phyloP scores from a whole-genome alignment of 2,329 filamentous ascomycete genomes.

The Akanthomyces muscarius region DNA sequence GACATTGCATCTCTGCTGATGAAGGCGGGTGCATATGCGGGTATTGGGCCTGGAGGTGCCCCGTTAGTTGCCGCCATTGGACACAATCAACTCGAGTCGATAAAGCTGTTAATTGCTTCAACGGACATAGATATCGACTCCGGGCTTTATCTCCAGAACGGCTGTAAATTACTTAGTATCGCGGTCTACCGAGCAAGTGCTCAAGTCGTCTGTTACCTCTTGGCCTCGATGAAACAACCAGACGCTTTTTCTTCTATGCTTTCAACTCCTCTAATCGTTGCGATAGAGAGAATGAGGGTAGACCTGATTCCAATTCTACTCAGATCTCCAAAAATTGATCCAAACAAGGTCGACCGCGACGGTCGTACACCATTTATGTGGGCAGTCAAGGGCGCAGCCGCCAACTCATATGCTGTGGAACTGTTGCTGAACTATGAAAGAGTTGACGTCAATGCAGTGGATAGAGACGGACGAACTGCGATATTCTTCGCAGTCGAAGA shows the following conservation, averaged over 20 bases:
- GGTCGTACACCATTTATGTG: background rate
- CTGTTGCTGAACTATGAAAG: background rate
- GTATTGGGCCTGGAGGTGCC: background rate
- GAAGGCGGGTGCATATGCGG: background rate
- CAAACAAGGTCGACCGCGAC: background rate
- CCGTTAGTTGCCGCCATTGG: background rate
- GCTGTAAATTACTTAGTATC: background rate
- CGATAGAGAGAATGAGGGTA: background rate
- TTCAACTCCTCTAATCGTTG: background rate
- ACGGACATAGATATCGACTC: background rate
- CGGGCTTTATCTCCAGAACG: too few relatives aligned
- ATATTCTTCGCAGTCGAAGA: background rate
- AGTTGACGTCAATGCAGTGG: background rate
- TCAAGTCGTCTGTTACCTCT: background rate
- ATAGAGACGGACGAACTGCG: background rate
- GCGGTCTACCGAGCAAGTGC: background rate
- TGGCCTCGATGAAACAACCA: background rate
- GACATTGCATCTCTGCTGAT: background rate
- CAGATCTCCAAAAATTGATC: background rate
- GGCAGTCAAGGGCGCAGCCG: background rate
- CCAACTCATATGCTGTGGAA: background rate
- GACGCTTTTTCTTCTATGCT: background rate
- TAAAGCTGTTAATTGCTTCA: background rate
- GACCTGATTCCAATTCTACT: background rate
- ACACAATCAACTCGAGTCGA: background rate